A percentile compares a stretch with the other conserved stretches of the same genome.
Evolutionary conservation across 1,284 basidiomycete species (phyloP).

Genomic region (Puccinia polysora): DNA sequence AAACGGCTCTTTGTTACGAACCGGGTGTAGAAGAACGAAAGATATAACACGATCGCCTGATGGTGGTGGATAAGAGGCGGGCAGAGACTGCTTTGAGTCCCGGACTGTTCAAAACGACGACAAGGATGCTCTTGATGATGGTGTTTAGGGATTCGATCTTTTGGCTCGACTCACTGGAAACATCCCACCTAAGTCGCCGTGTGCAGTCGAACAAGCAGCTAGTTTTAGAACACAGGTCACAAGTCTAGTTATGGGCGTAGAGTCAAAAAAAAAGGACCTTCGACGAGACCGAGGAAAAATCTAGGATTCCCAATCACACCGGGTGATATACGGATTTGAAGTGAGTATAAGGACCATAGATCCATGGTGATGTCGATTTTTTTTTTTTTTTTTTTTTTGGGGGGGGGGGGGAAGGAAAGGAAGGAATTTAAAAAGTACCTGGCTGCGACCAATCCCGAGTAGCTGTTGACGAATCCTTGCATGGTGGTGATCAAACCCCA

Average conservation of each 20-base stretch:
- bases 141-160: not conserved
- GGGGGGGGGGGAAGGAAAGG: not conserved
- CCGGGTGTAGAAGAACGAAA: constrained; percentile 24
- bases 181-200: constrained; percentile 4
- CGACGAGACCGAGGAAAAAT: constrained; percentile 24
- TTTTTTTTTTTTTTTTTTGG: too few species aligned
- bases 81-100: not conserved
- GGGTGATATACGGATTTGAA: not conserved
- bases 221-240: not conserved
- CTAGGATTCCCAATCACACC: not conserved
- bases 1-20: not conserved
- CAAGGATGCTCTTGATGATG: not conserved
- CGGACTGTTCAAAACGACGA: not conserved
- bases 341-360: not conserved
- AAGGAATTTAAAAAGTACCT: not conserved
- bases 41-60: constrained; percentile 20
- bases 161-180: constrained; percentile 7
- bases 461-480: constrained; percentile 11
- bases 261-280: not conserved
- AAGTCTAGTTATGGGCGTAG: not conserved
- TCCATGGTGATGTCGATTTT: not conserved
- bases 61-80: not conserved
- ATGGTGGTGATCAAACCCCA: constrained; percentile 47
- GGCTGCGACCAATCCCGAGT: constrained; percentile 18
- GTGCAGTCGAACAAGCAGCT: not conserved